Evolutionary conservation across 345 rosid genomes (phyloP), one percentile per base, ranked within the genome.

Genomic region (Salix dunnii): DNA sequence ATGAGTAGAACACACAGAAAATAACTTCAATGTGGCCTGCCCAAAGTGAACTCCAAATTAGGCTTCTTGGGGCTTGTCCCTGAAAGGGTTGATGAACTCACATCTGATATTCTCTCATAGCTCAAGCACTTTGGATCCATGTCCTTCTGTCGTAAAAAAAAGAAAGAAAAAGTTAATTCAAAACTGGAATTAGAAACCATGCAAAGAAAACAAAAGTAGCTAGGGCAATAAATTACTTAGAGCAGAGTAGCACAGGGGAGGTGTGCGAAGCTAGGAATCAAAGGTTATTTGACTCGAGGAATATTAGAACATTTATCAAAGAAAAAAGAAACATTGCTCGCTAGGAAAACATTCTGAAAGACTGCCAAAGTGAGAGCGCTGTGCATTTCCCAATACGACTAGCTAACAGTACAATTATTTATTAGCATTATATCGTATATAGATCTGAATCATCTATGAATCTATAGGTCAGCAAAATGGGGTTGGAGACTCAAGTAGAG

Each of bases 21-120:
- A 48, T 49, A n/a, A n/a, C 77, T 72, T 87, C 90, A 93, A 81
- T 74, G 93, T 88, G 92, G 84, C 84, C 97, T 86, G 62, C 98
- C 99, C 90, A 96, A 83, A 35, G 98, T 93, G 84, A 96, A 96
- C 76, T 96, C 99, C 78, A 96, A 89, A 85, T 92, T 96, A 67
- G 98, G 99, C 84, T 84, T 94, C 89, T 85, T 87, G 78, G 90
- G 90, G 86, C 93, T 91, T 82, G 92, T 77, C 82, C 90, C 94
- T 49, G 95, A 86, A 68, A 81, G 82, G 68, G 86, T 89, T 76
- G 98, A 87, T 75, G 98, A 92, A 83, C 92, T 92, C 74, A 84
- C 87, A 66, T 92, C 97, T 85, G 94, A 89, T 79, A 82, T 85
- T 86, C 91, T 89, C 79, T 96, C 99, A 71, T 90, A 86, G 83